Evolutionary conservation across 1,139 yeast genomes (phyloP), one percentile per base, ranked within the genome.

Genomic region (Blastobotrys illinoisensis): DNA sequence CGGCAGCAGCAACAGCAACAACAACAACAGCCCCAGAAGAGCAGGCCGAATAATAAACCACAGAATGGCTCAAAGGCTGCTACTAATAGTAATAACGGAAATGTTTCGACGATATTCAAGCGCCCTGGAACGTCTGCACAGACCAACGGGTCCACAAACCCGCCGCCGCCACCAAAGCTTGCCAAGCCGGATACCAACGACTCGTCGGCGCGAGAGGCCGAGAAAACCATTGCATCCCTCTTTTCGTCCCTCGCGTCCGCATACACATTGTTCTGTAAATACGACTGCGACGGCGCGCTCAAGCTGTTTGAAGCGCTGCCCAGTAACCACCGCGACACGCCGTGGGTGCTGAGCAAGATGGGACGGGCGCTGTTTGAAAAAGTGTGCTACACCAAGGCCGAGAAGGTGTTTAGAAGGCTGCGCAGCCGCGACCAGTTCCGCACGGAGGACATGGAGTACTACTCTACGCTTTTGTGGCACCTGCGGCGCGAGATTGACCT

Each of bases 381-480:
- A 62, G 95, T 88, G 21, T 87, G 90, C 67, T 93, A 93, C 70
- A 83, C 82, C 56, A 87, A 86, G 68, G 81, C 96, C 4, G 86
- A 84, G 58, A 69, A 74, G 51, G 83, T 79, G 62, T 93, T 88
- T 64, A 72, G 74, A 28, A 77, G 77, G 61, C 74, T 93, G 54
- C 78, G 97, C 52, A 74, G 73, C 54, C 58, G 84, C 21, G 97
- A 90, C 69, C 80, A 95, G 47, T 86, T 93, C n/a, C 76, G 98
- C 55, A 69, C 86, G 24, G 84, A 83, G 58, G 98, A 90, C 67
- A 89, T 93, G 95, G 98, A 93, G 66, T 83, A 85, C 64, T 90
- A 82, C 66, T 88, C 97, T 0, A 93, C 98, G 0, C 74, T 90
- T 43, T 75, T 93, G 56, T 93, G 99, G 99, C 99, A 93, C 72